Conservation (phyloP, 2,329 filamentous ascomycete species). For the Penicillium sp. region DNA sequence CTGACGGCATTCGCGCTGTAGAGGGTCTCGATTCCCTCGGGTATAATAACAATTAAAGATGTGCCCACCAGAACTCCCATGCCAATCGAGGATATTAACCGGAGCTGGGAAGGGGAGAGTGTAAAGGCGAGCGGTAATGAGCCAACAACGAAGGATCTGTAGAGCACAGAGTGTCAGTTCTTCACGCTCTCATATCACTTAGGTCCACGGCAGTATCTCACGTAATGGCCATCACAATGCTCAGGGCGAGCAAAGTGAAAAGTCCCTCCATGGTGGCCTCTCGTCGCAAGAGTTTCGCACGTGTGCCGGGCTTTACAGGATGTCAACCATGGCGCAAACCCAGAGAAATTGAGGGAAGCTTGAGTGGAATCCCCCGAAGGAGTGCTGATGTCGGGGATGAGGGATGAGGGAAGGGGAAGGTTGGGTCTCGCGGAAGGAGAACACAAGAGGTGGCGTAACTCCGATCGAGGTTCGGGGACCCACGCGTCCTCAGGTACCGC, state of each 20-base stretch:
- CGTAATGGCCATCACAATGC: conserved; percentile 65
- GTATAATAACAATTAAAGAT: conserved; percentile 94
- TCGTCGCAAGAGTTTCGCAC: conserved; percentile 26
- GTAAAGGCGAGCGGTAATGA: conserved; percentile 85
- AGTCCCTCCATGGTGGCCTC: conserved; percentile 59
- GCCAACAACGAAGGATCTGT: conserved; percentile 88
- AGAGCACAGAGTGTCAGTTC: conserved; percentile 5
- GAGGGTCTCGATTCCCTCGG: conserved; percentile 90
- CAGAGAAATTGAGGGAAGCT: neutral
- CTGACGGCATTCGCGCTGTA: conserved; percentile 55
- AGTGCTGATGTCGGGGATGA: neutral
- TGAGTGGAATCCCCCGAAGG: neutral
- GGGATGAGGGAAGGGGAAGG: conserved; percentile 10
- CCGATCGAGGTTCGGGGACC: conserved; percentile 6
- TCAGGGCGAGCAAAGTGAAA: conserved; percentile 62
- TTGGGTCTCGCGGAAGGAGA: neutral
- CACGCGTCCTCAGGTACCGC: conserved; percentile 22
- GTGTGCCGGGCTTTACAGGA: conserved; percentile 25
- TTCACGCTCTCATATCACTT: neutral
- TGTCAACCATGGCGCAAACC: conserved; percentile 28
- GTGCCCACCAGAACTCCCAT: conserved; percentile 94
- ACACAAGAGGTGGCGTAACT: neutral
- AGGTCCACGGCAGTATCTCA: conserved; percentile 39
- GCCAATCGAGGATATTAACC: conserved; percentile 86
- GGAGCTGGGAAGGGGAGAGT: conserved; percentile 80